phyloP scores from a whole-genome alignment of 2,329 filamentous ascomycete genomes.

The Trichoderma sp. region DNA sequence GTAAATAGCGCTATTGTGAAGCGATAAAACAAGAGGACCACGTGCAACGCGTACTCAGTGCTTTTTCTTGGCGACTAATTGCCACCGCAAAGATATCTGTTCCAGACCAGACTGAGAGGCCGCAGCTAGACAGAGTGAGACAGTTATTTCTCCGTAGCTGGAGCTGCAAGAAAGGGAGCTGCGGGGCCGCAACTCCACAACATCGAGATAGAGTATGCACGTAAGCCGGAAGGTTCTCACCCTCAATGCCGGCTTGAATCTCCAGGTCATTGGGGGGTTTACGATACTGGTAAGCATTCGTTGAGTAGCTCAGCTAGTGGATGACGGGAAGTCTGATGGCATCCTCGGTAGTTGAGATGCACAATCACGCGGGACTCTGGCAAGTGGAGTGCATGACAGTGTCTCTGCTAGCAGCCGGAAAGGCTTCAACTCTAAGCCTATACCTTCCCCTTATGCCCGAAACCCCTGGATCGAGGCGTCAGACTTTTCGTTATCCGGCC shows the following conservation, averaged over 20 bases:
- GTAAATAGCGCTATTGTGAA: background rate
- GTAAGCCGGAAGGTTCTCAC: background rate
- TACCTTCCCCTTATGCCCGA: constrained; percentile 4
- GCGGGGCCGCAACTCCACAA: background rate
- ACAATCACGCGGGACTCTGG: background rate
- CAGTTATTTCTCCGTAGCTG: background rate
- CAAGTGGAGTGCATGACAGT: background rate
- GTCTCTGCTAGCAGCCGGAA: background rate
- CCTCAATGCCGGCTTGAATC: background rate
- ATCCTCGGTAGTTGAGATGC: background rate
- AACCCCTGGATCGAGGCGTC: constrained; percentile 13
- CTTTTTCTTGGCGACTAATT: background rate
- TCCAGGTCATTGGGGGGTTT: background rate
- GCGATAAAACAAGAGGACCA: background rate
- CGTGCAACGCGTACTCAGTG: background rate
- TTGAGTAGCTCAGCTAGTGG: background rate
- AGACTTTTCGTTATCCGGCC: background rate
- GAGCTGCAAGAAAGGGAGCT: background rate
- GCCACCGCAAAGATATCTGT: background rate
- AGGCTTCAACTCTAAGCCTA: background rate
- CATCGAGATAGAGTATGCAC: background rate
- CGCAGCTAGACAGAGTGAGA: background rate
- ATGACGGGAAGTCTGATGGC: background rate
- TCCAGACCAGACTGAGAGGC: background rate
- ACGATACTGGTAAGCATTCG: background rate